Conservation (phyloP, 179 eudicot species). For the Heliamphora pulchella region DNA sequence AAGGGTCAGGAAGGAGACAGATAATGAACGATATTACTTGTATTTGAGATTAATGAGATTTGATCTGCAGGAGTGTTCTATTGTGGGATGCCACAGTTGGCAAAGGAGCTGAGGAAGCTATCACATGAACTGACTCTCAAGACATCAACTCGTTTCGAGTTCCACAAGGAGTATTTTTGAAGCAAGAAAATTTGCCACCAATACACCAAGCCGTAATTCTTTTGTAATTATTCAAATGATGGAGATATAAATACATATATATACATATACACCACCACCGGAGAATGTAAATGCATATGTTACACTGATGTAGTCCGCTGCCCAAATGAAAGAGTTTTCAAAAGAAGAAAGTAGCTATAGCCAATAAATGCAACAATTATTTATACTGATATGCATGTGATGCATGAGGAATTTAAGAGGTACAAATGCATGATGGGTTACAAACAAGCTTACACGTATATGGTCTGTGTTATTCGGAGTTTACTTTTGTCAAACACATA, state of each 20-base stretch:
- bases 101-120: constrained; percentile 79
- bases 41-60: not conserved
- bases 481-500: not conserved
- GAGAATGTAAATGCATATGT: constrained; percentile 8
- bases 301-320: not conserved
- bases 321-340: not conserved
- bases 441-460: not conserved
- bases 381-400: not conserved
- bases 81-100: constrained; percentile 80
- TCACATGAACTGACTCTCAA: constrained; percentile 63
- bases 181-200: not conserved
- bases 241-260: not conserved
- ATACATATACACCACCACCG: not conserved
- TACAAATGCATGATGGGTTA: not conserved
- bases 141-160: constrained; percentile 82
- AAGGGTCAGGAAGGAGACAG: not conserved
- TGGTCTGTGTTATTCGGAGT: not conserved
- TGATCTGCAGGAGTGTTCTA: constrained; percentile 84
- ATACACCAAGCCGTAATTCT: not conserved
- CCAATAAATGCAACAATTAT: no score
- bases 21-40: no score
- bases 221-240: constrained; percentile 13
- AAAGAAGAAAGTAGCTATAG: not conserved
- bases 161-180: constrained; percentile 88
- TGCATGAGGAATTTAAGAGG: not conserved